These are phyloP conservation scores for Calonectria leucothoes DNA, from an alignment of 2,329 filamentous ascomycete genomes.

Conservation along the genomic window DNA sequence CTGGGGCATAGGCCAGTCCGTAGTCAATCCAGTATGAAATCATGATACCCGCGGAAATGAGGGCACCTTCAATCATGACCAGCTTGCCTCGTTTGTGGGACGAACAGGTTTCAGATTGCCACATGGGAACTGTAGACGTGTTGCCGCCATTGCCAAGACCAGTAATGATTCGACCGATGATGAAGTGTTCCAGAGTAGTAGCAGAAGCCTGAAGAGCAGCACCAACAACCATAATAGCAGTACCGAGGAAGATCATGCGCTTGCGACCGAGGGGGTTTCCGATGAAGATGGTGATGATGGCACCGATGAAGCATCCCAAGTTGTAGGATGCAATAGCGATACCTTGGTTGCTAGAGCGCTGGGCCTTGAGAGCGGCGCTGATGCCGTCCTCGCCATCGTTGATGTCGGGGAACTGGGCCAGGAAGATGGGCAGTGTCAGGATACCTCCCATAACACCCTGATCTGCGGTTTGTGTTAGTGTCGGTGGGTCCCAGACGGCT, in stretches of 20 bases:
- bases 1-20: constrained; percentile 62
- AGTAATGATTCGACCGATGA: constrained; percentile 68
- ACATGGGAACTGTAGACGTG: constrained; percentile 68
- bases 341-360: constrained; percentile 64
- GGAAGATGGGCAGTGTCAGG: constrained; percentile 73
- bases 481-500: neutral
- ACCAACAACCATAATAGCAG: constrained; percentile 68
- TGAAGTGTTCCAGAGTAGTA: constrained; percentile 64
- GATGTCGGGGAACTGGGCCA: constrained; percentile 66
- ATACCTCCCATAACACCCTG: constrained; percentile 83
- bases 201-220: constrained; percentile 69
- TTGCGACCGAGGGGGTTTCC: constrained; percentile 72
- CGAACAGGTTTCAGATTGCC: constrained; percentile 70
- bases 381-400: constrained; percentile 56
- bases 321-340: constrained; percentile 69
- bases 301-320: constrained; percentile 72
- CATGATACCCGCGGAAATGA: constrained; percentile 68
- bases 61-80: constrained; percentile 70
- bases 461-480: constrained; percentile 57
- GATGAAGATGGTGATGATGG: constrained; percentile 74
- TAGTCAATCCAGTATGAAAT: constrained; percentile 72
- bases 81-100: constrained; percentile 69
- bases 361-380: constrained; percentile 46
- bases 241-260: constrained; percentile 69
- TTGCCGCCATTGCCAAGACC: constrained; percentile 69